Percentiles rank a stretch among this genome's conserved stretches.
Evolutionary conservation across 2,329 filamentous ascomycete species (phyloP).

Genomic region (Rachicladosporium sp.): DNA sequence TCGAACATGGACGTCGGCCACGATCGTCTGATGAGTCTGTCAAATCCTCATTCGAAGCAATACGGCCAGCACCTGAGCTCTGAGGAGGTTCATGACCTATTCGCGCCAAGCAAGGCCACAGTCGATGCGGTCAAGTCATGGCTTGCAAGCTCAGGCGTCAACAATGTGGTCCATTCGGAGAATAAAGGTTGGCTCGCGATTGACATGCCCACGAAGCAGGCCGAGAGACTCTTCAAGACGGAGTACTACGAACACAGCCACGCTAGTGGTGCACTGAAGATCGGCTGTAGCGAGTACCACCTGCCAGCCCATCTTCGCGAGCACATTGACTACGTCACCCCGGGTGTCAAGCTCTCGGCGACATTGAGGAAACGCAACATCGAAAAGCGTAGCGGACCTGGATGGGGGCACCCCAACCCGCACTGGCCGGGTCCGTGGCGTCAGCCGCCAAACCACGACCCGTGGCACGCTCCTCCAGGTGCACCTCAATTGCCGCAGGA

Average conservation of each 20-base stretch:
- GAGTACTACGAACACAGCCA: conserved; percentile 42
- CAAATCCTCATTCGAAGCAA: conserved; percentile 26
- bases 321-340: conserved; percentile 26
- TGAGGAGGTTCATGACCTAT: conserved; percentile 30
- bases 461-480: too few relatives aligned
- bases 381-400: too few relatives aligned
- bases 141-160: conserved; percentile 42
- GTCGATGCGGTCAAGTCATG: conserved; percentile 41
- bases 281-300: conserved; percentile 28
- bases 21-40: too few relatives aligned
- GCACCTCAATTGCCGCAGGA: conserved; percentile 9
- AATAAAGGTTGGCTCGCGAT: conserved; percentile 44
- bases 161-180: conserved; percentile 38
- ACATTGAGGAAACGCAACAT: conserved; percentile 12
- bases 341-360: conserved; percentile 29
- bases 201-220: conserved; percentile 41
- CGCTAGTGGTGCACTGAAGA: conserved; percentile 20
- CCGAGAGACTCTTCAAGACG: conserved; percentile 41
- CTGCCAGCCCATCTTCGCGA: conserved; percentile 16
- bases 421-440: too few relatives aligned
- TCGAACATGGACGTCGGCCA: too few relatives aligned
- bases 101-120: conserved; percentile 30
- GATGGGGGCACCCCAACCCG: too few relatives aligned
- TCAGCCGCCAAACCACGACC: too few relatives aligned
- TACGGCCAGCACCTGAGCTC: conserved; percentile 32